Percentiles rank a stretch among this genome's conserved stretches.
These are phyloP conservation scores for Termitomyces bulborhizus DNA, from an alignment of 768 basidiomycete genomes.

Conservation along the genomic window DNA sequence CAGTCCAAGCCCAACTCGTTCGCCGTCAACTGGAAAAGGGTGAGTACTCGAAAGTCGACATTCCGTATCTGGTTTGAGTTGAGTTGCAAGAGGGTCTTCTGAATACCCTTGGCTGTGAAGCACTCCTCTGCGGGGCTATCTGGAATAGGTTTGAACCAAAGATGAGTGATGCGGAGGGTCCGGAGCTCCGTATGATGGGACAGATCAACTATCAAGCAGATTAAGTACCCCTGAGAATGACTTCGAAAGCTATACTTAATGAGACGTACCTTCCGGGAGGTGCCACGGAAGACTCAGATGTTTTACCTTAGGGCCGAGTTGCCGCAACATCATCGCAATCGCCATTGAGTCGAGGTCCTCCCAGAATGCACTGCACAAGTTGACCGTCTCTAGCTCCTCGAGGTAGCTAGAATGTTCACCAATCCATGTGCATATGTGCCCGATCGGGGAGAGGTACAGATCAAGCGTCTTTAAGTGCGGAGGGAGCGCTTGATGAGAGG, in stretches of 20 bases:
- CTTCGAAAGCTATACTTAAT: background rate
- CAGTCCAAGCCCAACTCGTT: constrained; percentile 13
- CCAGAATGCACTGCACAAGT: constrained; percentile 16
- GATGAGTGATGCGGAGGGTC: constrained; percentile 18
- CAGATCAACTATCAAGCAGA: constrained; percentile 12
- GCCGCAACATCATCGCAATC: constrained; percentile 18
- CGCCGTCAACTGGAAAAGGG: constrained; percentile 8
- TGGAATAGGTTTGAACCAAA: constrained; percentile 14
- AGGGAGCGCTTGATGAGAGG: constrained; percentile 5
- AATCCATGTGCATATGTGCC: constrained; percentile 16
- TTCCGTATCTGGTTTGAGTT: constrained; percentile 11
- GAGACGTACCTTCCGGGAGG: constrained; percentile 19
- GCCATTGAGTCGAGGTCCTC: constrained; percentile 16
- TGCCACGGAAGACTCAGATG: constrained; percentile 20
- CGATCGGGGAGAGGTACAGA: constrained; percentile 16
- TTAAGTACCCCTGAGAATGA: background rate
- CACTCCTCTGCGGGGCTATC: constrained; percentile 12
- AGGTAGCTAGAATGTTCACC: constrained; percentile 11
- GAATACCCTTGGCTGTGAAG: constrained; percentile 12
- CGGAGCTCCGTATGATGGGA: constrained; percentile 14
- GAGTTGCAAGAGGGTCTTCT: constrained; percentile 14
- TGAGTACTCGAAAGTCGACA: constrained; percentile 10
- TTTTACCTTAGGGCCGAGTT: constrained; percentile 17
- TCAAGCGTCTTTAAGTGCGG: constrained; percentile 15
- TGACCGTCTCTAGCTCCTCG: constrained; percentile 9